Base-by-base conservation (phyloP, 2,329 filamentous ascomycete species). In the Alternaria consortialis region DNA sequence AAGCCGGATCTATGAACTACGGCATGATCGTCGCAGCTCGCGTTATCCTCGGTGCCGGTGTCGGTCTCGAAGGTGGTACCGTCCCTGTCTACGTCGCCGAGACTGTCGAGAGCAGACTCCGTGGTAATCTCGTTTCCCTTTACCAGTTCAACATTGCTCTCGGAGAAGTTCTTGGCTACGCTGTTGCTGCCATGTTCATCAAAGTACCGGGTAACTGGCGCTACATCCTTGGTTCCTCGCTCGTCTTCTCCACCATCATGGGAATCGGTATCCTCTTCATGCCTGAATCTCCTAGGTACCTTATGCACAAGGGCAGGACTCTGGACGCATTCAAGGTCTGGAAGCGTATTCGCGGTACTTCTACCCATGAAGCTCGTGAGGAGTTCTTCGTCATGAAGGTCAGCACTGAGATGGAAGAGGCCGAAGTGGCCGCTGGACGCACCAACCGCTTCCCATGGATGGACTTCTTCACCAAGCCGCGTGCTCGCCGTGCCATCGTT, bases 121-220 rank as follows among this genome's bases (percentile, higher is more conserved):
- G 90, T 69, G 90, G 90, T 66, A 92, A 92, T 74, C 79, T 92
- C 51, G 90, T 92, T 1, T 91, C 89, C 0, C 81, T 92, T 0
- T 92, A 92, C 75, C 90, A 92, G 73, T 87, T 92, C 78, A 91
- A 90, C 78, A 92, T 92, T 70, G 90, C 90, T 0, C 83, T 92
- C 0, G 90, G 90, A 29, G 90, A 92, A 68, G 90, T 92, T 2
- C 81, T 92, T 1, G 90, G 90, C 2, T 92, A 92, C 62, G 90
- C 88, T 5, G 85, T 92, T 1, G 90, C 88, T 0, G 90, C 90
- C 47, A 91, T 92, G 58, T 92, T 92, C 77, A 81, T 91, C 63
- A 84, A 82, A n/a, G 88, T 92, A 2, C 78, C 80, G 0, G 90
- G 90, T 15, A 89, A 89, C 80, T 92, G 90, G 90, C 84, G 90